Evolutionary conservation across 345 rosid genomes (phyloP).

Genomic region (Mercurialis annua): DNA sequence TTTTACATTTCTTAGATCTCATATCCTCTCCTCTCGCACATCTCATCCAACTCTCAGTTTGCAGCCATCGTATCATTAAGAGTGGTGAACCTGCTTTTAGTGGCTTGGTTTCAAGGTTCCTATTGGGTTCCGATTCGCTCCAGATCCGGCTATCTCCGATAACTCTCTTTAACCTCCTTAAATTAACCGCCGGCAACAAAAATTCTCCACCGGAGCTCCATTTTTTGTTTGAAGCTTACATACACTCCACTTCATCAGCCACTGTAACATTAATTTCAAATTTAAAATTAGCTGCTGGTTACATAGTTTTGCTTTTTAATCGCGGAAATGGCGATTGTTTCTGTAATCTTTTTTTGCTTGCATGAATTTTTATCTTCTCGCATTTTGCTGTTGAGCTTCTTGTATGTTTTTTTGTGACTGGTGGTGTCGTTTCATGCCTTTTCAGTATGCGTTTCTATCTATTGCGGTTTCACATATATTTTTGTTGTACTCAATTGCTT

Average conservation of each 20-base stretch:
- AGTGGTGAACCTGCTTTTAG: no score
- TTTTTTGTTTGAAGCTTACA: not conserved
- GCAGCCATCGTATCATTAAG: no score
- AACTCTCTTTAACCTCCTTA: not conserved
- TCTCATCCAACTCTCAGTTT: no score
- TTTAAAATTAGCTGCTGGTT: not conserved
- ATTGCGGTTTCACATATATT: not conserved
- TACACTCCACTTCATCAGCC: not conserved
- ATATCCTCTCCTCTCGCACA: no score
- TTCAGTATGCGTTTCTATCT: not conserved
- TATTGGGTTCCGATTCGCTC: constrained; percentile 11
- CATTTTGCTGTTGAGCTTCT: not conserved
- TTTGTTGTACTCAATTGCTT: not conserved
- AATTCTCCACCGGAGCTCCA: no score
- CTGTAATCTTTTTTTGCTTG: not conserved
- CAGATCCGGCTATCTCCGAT: constrained; percentile 29
- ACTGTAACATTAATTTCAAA: not conserved
- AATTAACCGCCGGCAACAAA: no score
- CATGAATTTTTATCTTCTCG: not conserved
- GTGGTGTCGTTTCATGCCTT: not conserved
- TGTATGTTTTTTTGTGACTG: not conserved
- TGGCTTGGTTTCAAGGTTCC: no score
- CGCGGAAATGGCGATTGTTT: not conserved
- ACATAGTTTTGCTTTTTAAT: not conserved
- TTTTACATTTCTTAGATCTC: no score